These are phyloP conservation scores for Aquanectria penicillioides DNA, from an alignment of 2,329 filamentous ascomycete genomes.

Conservation along the genomic window DNA sequence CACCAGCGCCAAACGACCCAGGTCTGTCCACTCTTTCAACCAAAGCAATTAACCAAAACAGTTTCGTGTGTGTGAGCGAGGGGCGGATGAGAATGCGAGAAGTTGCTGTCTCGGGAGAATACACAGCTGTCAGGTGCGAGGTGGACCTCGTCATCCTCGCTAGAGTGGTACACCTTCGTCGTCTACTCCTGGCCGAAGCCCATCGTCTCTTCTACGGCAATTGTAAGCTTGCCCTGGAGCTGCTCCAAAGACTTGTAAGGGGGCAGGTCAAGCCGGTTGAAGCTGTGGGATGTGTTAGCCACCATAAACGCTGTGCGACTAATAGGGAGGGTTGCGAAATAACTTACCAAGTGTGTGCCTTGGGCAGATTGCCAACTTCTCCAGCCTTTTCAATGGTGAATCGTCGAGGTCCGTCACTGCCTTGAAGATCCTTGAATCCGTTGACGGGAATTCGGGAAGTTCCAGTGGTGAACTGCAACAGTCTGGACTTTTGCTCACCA, in stretches of 20 bases:
- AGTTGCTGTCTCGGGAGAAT: slow-evolving; percentile 26
- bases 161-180: slow-evolving; percentile 28
- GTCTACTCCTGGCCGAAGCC: slow-evolving; percentile 95
- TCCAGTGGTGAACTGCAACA: slow-evolving; percentile 96
- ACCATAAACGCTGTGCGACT: not conserved
- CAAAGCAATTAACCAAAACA: slow-evolving; percentile 46
- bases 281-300: slow-evolving; percentile 64
- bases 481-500: slow-evolving; percentile 95
- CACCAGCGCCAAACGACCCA: slow-evolving; percentile 47
- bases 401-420: slow-evolving; percentile 91
- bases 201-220: slow-evolving; percentile 98
- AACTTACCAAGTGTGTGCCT: slow-evolving; percentile 95
- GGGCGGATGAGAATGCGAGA: slow-evolving; percentile 29
- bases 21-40: slow-evolving; percentile 44
- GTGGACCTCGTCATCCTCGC: slow-evolving; percentile 25
- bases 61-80: slow-evolving; percentile 31
- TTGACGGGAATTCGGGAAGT: slow-evolving; percentile 98
- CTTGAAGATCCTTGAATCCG: slow-evolving; percentile 98
- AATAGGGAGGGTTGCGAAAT: not conserved
- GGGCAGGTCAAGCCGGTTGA: slow-evolving; percentile 95
- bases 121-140: slow-evolving; percentile 28
- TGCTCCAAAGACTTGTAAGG: slow-evolving; percentile 90
- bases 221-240: slow-evolving; percentile 89
- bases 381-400: slow-evolving; percentile 99
- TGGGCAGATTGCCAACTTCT: slow-evolving; percentile 88